phyloP scores from a whole-genome alignment of 176 grass and related monocot genomes.

The Oryza coarctata region DNA sequence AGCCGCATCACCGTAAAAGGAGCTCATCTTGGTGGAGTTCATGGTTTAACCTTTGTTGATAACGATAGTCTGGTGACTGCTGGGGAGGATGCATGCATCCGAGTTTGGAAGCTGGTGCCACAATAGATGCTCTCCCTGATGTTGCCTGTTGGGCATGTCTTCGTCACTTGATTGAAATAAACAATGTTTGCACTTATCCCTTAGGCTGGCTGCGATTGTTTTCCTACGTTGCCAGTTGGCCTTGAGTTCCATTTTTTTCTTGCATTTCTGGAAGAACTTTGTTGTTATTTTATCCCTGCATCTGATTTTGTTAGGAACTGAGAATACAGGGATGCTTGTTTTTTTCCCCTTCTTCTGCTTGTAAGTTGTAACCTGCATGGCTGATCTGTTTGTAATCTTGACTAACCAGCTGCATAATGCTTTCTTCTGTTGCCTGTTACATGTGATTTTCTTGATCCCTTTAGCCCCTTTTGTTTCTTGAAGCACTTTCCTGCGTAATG shows the following conservation, averaged over 20 bases:
- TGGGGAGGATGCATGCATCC: conserved; percentile 86
- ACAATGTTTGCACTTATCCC: not conserved
- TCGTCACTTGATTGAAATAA: conserved; percentile 29
- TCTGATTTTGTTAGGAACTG: conserved; percentile 37
- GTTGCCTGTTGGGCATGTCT: conserved; percentile 22
- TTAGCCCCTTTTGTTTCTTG: not conserved
- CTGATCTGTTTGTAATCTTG: not conserved
- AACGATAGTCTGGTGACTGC: conserved; percentile 64
- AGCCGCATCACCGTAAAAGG: conserved; percentile 79
- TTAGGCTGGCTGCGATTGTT: not conserved
- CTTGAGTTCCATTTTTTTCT: conserved; percentile 20
- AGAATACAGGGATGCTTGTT: conserved; percentile 24
- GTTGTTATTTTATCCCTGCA: not conserved
- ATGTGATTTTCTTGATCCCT: not conserved
- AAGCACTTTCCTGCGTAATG: not conserved
- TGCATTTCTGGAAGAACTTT: conserved; percentile 8
- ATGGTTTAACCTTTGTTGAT: conserved; percentile 67
- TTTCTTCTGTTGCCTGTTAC: not conserved
- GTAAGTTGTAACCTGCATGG: not conserved
- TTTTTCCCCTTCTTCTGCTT: not conserved
- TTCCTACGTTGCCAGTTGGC: not conserved
- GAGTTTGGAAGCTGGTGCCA: conserved; percentile 75
- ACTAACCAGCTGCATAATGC: not conserved
- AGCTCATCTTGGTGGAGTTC: conserved; percentile 94
- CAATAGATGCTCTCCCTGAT: conserved; percentile 40